These are phyloP conservation scores for Mortierella sp. DNA, from an alignment of 371 early-diverging fungal genomes.

Conservation along the genomic window DNA sequence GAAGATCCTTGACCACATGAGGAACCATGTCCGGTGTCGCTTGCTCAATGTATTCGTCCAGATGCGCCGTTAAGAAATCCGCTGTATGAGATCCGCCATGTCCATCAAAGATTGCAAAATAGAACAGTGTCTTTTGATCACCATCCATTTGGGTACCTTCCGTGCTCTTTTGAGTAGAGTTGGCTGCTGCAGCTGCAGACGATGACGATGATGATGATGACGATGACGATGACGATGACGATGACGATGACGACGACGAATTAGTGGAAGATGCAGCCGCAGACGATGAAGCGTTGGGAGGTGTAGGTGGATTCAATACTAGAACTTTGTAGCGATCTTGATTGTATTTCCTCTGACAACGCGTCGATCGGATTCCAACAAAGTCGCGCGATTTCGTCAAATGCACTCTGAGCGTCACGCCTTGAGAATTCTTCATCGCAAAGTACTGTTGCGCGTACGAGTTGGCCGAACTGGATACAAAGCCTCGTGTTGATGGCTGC, in stretches of 20 bases:
- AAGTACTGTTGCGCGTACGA: constrained; percentile 34
- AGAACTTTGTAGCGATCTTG: constrained; percentile 52
- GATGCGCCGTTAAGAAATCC: constrained; percentile 41
- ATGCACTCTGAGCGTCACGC: constrained; percentile 34
- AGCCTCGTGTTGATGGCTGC: constrained; percentile 8
- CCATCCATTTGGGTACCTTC: constrained; percentile 37
- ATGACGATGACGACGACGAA: not conserved
- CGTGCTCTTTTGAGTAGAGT: constrained; percentile 3
- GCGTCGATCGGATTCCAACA: constrained; percentile 53
- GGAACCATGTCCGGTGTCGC: constrained; percentile 36
- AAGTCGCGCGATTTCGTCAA: constrained; percentile 39
- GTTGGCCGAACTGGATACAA: constrained; percentile 4
- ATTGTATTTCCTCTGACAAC: constrained; percentile 47
- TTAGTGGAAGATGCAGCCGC: too few species aligned
- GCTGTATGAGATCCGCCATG: constrained; percentile 52
- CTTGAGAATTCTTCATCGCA: constrained; percentile 45
- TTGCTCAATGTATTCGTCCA: constrained; percentile 33
- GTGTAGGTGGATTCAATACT: constrained; percentile 35
- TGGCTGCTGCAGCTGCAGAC: not conserved
- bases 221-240: not conserved
- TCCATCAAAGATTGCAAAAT: constrained; percentile 53
- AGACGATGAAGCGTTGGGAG: constrained; percentile 9
- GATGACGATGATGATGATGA: not conserved
- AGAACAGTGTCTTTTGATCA: constrained; percentile 41
- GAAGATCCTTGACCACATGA: constrained; percentile 23